phyloP scores from a whole-genome alignment of 108 stramenopile genomes.

The Cyclotella kingstonii region DNA sequence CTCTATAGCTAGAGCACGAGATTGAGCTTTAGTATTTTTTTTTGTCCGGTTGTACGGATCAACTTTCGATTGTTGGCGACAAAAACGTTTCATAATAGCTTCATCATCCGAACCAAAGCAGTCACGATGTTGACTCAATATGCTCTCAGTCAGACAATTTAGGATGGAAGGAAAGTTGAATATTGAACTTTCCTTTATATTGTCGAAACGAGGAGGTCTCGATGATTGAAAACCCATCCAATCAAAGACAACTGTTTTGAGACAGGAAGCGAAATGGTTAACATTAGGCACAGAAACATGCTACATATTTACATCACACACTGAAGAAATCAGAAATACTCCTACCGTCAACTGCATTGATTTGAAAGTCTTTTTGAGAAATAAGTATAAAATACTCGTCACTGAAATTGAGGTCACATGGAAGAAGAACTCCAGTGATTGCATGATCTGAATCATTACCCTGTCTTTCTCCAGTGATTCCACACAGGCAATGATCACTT shows the following conservation, averaged over 20 bases:
- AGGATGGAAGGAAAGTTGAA: neutral
- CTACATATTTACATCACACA: neutral
- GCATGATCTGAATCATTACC: neutral
- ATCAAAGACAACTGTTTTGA: constrained; percentile 17
- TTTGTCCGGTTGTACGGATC: neutral
- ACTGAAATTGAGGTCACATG: constrained; percentile 23
- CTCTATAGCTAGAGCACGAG: neutral
- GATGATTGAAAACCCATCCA: constrained; percentile 1
- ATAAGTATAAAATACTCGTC: constrained; percentile 20
- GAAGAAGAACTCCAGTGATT: constrained; percentile 17
- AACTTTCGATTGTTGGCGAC: neutral
- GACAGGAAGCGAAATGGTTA: neutral
- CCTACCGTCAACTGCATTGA: constrained; percentile 35
- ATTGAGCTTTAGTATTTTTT: neutral
- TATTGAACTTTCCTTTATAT: neutral
- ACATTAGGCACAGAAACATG: neutral
- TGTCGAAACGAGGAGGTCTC: neutral
- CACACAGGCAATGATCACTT: neutral
- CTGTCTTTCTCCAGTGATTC: neutral
- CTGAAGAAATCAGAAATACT: neutral
- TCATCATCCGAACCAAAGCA: constrained; percentile 7
- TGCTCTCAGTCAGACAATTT: constrained; percentile 20
- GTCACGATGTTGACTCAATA: constrained; percentile 16
- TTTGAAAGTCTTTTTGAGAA: constrained; percentile 16
- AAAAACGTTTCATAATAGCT: constrained; percentile 21